Evolutionary conservation across 2,329 filamentous ascomycete genomes (phyloP).

Genomic region (Aspergillus pseudoterreus): DNA sequence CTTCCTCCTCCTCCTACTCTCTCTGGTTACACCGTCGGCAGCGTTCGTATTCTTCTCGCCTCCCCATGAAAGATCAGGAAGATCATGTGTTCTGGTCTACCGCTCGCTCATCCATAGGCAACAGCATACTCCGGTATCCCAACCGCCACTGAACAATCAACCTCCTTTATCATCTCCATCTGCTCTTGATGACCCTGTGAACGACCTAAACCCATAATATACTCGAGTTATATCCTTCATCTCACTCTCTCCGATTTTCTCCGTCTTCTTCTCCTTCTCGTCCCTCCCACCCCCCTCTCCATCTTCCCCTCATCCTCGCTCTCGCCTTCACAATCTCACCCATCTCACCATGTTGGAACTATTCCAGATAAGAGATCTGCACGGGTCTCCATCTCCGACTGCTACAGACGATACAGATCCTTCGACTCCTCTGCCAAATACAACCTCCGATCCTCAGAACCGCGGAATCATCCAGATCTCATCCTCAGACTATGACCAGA

Average conservation of each 20-base stretch:
- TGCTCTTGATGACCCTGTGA: background rate
- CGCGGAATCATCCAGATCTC: slow-evolving; percentile 40
- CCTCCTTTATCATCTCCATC: background rate
- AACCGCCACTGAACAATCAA: background rate
- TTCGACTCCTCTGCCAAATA: background rate
- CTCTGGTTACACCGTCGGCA: slow-evolving; percentile 2
- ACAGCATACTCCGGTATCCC: slow-evolving; percentile 5
- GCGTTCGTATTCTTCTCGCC: background rate
- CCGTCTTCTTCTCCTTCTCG: background rate
- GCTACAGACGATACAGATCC: background rate
- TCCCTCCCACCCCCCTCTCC: background rate
- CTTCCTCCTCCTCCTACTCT: background rate
- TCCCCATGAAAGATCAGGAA: background rate
- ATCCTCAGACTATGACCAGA: slow-evolving; percentile 40
- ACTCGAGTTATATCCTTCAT: background rate
- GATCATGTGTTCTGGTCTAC: background rate
- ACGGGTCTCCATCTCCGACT: slow-evolving; percentile 17
- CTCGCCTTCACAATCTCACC: background rate
- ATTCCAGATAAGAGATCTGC: slow-evolving; percentile 39
- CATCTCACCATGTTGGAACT: slow-evolving; percentile 34
- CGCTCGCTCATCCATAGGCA: slow-evolving; percentile 9
- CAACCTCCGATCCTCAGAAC: background rate
- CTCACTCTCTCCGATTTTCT: background rate
- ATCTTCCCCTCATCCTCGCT: background rate
- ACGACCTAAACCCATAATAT: no score